A percentile compares a stretch with the other conserved stretches of the same genome.
These are phyloP conservation scores for Aureobasidium uvarum DNA, from an alignment of 2,329 filamentous ascomycete species.

Conservation along the genomic window DNA sequence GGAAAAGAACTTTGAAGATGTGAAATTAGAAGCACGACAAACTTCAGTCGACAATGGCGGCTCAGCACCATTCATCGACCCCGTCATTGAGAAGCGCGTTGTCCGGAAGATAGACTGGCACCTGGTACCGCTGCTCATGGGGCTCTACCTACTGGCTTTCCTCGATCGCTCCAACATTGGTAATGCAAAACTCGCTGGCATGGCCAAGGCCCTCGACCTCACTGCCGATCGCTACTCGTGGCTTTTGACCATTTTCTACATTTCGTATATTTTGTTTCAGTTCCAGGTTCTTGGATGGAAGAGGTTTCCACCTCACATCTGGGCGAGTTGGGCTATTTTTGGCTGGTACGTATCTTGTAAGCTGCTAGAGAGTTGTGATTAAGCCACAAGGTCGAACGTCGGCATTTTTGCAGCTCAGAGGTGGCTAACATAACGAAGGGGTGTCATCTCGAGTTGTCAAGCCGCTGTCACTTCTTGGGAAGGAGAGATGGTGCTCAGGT, in stretches of 20 bases:
- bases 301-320: conserved; percentile 40
- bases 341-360: conserved; percentile 24
- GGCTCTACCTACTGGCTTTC: conserved; percentile 37
- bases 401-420: not conserved
- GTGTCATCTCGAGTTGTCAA: conserved; percentile 42
- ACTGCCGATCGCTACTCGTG: conserved; percentile 50
- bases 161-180: conserved; percentile 36
- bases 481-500: conserved; percentile 44
- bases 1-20: conserved; percentile 21
- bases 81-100: conserved; percentile 30
- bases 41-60: conserved; percentile 20
- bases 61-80: conserved; percentile 19
- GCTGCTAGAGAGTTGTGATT: not conserved
- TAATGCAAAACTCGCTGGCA: conserved; percentile 56
- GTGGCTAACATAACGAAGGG: conserved; percentile 41
- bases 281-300: conserved; percentile 37
- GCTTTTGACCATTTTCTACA: conserved; percentile 56
- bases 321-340: conserved; percentile 28
- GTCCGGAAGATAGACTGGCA: conserved; percentile 38
- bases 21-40: conserved; percentile 6
- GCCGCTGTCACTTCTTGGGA: conserved; percentile 43
- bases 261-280: conserved; percentile 48
- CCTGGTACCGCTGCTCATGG: conserved; percentile 37
- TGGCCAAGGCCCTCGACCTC: conserved; percentile 52
- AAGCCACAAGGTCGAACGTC: not conserved